Evolutionary conservation across 169 alveolate genomes (phyloP), one percentile per base, ranked within the genome.

Genomic region (Cryptosporidium parvum): DNA sequence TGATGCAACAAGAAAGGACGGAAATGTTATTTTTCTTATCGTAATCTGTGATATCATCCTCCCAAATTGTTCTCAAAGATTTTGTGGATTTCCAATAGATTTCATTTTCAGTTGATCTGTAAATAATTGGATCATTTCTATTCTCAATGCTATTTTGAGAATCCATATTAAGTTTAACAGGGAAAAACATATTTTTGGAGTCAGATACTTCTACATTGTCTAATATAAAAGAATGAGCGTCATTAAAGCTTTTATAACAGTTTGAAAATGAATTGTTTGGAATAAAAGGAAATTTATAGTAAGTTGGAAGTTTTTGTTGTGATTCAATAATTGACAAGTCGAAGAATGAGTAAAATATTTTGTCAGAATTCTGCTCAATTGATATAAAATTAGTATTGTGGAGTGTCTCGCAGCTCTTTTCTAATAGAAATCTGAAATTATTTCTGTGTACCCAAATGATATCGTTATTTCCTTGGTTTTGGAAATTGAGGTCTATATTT

Each of bases 381-480:
- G 26, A 37, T 10, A 23, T 35, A 26, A n/a, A 56, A 10, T 56
- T 26, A 21, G 67, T 56, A 56, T 51, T 58, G 6, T 14, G 35
- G 7, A 58, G 51, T 18, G 48, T 73, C 56, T 73, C 86, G 3
- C 52, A 48, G n/a, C 39, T 53, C 12, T 73, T 51, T 35, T 73
- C 86, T 8, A 23, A 39, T 5, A 73, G 9, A 33, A 73, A 42
- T 21, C 52, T 26, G 21, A 73, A 56, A 59, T 73, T 73, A 35
- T 53, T 73, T 58, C 86, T 73, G 16, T 73, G 86, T 29, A 73
- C 21, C 86, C 86, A 73, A 26, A 73, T 73, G 16, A 73, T 59
- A 31, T 73, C 37, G 9, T 58, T n/a, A 71, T 26, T 71, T 26
- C 31, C 33, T 0, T 73, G 86, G 68, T 31, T 37, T 33, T 53